Conservation (phyloP, 2,329 filamentous ascomycete genomes). For the Fusarium brachygibbosum region DNA sequence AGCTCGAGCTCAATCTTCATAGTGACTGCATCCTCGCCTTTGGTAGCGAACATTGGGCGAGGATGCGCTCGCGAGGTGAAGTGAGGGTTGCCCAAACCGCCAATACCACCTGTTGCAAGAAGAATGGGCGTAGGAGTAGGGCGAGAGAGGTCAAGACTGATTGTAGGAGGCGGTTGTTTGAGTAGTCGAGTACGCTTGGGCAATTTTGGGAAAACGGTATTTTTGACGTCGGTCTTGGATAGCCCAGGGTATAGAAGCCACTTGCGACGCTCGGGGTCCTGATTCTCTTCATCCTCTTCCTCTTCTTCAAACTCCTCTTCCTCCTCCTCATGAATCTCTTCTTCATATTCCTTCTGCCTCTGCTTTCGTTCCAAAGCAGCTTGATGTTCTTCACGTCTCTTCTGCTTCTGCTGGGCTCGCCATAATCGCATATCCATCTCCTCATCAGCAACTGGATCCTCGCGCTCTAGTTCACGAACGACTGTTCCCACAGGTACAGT, state of each 20-base stretch:
- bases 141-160: constrained; percentile 78
- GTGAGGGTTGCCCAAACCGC: constrained; percentile 93
- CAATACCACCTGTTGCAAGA: constrained; percentile 87
- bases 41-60: constrained; percentile 88
- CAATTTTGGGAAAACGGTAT: constrained; percentile 64
- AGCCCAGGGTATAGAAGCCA: constrained; percentile 91
- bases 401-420: constrained; percentile 52
- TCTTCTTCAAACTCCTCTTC: constrained; percentile 45
- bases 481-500: constrained; percentile 94
- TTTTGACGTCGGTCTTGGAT: constrained; percentile 74
- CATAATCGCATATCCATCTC: constrained; percentile 53
- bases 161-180: constrained; percentile 78
- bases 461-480: constrained; percentile 82
- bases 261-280: constrained; percentile 72
- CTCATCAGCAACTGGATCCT: constrained; percentile 82
- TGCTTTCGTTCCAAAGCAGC: constrained; percentile 54
- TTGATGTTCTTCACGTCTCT: constrained; percentile 49
- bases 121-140: constrained; percentile 88
- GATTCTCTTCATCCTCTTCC: constrained; percentile 58
- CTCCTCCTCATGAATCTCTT: constrained; percentile 36
- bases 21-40: constrained; percentile 82
- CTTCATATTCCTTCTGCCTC: constrained; percentile 37
- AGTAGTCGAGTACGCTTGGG: constrained; percentile 67
- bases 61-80: constrained; percentile 83
- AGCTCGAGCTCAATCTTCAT: constrained; percentile 89